These are phyloP conservation scores for Primulina eburnea DNA, from an alignment of 257 asterid genomes.

Conservation along the genomic window DNA sequence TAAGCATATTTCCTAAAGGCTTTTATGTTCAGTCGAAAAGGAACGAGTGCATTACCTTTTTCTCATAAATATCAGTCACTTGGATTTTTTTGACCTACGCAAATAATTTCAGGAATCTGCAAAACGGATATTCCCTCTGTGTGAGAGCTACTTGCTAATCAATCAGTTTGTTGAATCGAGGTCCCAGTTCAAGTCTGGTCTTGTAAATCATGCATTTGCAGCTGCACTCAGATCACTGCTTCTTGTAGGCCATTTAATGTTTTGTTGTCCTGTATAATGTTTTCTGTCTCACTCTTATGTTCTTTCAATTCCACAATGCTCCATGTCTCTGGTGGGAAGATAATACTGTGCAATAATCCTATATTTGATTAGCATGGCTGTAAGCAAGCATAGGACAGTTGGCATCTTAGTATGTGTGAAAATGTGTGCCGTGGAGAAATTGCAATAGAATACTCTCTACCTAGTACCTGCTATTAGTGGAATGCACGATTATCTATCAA, in stretches of 20 bases:
- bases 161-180: conserved; percentile 87
- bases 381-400: conserved; percentile 8
- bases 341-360: not conserved
- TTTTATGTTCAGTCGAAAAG: conserved; percentile 14
- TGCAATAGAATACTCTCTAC: conserved; percentile 9
- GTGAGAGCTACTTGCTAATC: conserved; percentile 73
- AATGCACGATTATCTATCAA: not conserved
- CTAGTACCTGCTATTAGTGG: conserved; percentile 7
- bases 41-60: conserved; percentile 11
- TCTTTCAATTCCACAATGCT: conserved; percentile 4
- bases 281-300: not conserved
- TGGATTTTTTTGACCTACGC: conserved; percentile 10
- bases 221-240: conserved; percentile 90
- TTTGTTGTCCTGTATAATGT: not conserved
- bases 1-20: conserved; percentile 22
- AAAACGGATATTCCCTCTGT: conserved; percentile 75
- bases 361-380: not conserved
- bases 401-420: conserved; percentile 6
- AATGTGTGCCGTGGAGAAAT: not conserved
- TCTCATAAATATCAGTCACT: not conserved
- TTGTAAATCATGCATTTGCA: conserved; percentile 95
- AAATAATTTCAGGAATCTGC: conserved; percentile 73
- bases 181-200: conserved; percentile 87
- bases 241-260: conserved; percentile 49
- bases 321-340: conserved; percentile 11